Conservation (phyloP, 1,139 yeast genomes). For the Kodamaea arcana region DNA sequence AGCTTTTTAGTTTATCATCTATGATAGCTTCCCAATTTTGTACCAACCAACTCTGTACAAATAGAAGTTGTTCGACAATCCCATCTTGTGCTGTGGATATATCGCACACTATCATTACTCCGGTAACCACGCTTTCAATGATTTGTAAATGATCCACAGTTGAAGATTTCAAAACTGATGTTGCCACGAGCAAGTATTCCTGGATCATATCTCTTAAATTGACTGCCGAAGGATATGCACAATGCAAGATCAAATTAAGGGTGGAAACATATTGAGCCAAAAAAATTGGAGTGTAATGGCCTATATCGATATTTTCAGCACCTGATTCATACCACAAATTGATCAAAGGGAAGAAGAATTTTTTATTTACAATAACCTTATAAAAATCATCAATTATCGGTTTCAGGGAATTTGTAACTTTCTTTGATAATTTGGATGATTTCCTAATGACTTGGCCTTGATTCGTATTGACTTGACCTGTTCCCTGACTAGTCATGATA, state of each 20-base stretch:
- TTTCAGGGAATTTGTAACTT: conserved; percentile 4
- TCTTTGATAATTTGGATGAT: conserved; percentile 35
- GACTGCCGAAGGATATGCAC: conserved; percentile 52
- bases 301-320: conserved; percentile 37
- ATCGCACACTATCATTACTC: conserved; percentile 45
- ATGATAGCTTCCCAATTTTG: conserved; percentile 44
- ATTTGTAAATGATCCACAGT: conserved; percentile 27
- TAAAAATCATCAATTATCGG: conserved; percentile 34
- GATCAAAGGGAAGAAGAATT: conserved; percentile 54
- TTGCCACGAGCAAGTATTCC: conserved; percentile 42
- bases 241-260: conserved; percentile 49
- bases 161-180: conserved; percentile 18
- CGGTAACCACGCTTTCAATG: conserved; percentile 47
- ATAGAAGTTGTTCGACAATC: conserved; percentile 27
- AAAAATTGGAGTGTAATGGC: conserved; percentile 52
- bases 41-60: conserved; percentile 39
- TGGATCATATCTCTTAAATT: conserved; percentile 54
- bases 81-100: conserved; percentile 33
- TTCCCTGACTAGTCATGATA: conserved; percentile 23
- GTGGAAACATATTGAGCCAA: conserved; percentile 59
- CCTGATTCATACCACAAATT: conserved; percentile 50
- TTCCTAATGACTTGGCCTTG: conserved; percentile 52
- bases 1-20: conserved; percentile 41
- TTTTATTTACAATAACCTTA: conserved; percentile 36
- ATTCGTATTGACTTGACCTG: too few species aligned